phyloP scores from a whole-genome alignment of 768 basidiomycete genomes.

The Leccinum obscurum region DNA sequence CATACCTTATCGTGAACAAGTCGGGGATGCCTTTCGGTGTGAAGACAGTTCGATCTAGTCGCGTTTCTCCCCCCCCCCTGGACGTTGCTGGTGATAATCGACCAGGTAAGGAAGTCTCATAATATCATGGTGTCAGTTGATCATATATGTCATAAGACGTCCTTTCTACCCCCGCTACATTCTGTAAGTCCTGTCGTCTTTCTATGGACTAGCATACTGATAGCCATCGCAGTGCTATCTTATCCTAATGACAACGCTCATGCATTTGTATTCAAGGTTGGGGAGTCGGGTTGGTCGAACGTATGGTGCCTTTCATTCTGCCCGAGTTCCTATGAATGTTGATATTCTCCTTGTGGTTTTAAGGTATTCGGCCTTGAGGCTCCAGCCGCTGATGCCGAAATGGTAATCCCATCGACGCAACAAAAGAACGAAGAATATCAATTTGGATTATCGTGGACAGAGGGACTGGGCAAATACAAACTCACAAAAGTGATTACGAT shows the following conservation, averaged over 20 bases:
- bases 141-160: slow-evolving; percentile 36
- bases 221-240: slow-evolving; percentile 66
- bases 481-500: slow-evolving; percentile 91
- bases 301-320: slow-evolving; percentile 36
- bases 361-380: slow-evolving; percentile 90
- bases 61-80: slow-evolving; percentile 56
- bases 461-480: slow-evolving; percentile 97
- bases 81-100: slow-evolving; percentile 84
- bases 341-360: slow-evolving; percentile 7
- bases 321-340: slow-evolving; percentile 2
- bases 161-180: slow-evolving; percentile 63
- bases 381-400: slow-evolving; percentile 83
- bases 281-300: slow-evolving; percentile 89
- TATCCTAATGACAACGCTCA: slow-evolving; percentile 78
- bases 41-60: slow-evolving; percentile 59
- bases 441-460: slow-evolving; percentile 86
- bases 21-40: slow-evolving; percentile 82
- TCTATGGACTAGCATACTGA: slow-evolving; percentile 9
- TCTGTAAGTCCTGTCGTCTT: slow-evolving; percentile 55
- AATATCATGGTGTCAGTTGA: slow-evolving; percentile 16
- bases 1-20: slow-evolving; percentile 91
- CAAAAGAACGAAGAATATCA: slow-evolving; percentile 71
- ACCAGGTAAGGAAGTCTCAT: slow-evolving; percentile 43
- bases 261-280: slow-evolving; percentile 79
- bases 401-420: slow-evolving; percentile 64